Evolutionary conservation across 768 basidiomycete species (phyloP), one percentile per base, ranked within the genome.

Genomic region (Zangia roseola): DNA sequence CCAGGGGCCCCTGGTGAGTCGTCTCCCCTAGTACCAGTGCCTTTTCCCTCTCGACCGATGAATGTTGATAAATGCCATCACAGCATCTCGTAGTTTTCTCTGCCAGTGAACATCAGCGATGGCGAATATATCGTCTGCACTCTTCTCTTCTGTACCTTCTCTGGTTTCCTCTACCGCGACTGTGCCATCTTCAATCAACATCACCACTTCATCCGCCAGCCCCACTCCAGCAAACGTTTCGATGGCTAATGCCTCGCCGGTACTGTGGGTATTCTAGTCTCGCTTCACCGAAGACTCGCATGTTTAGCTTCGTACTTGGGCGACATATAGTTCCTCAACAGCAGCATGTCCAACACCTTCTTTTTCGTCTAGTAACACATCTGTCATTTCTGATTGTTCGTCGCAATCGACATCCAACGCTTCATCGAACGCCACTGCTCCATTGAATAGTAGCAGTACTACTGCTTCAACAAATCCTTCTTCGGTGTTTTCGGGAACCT

Each of bases 211-310:
- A 5, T 21, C 44, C 23, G 30, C 31, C 17, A 33, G 16, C 5
- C 35, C 46, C 6, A 13, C 25, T 47, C 20, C 42, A 9, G 33
- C 21, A 17, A 42, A 36, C 21, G 26, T 5, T 9, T 4, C 31
- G 14, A 31, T 31, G 31, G 31, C 4, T 13, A 39, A 16, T 35
- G 14, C 38, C 25, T 38, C 49, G 8, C 17, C 31, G 3, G 5
- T 25, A 16, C 26, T 13, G 58, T 59, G 24, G 41, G 54, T 35
- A 21, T 44, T 21, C 19, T 21, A 12, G 17, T 19, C 31, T 47
- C 24, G 20, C 23, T 40, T 36, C 35, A 42, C n/a, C 39, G 19
- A 50, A 24, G 23, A 19, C 19, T 30, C 10, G 20, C 24, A 37
- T 43, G 9, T 16, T 23, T 26, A 19, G 31, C 8, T 25, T 38